Base-by-base conservation (phyloP, 2,329 filamentous ascomycete genomes). In the Chaetothyriales sp. region DNA sequence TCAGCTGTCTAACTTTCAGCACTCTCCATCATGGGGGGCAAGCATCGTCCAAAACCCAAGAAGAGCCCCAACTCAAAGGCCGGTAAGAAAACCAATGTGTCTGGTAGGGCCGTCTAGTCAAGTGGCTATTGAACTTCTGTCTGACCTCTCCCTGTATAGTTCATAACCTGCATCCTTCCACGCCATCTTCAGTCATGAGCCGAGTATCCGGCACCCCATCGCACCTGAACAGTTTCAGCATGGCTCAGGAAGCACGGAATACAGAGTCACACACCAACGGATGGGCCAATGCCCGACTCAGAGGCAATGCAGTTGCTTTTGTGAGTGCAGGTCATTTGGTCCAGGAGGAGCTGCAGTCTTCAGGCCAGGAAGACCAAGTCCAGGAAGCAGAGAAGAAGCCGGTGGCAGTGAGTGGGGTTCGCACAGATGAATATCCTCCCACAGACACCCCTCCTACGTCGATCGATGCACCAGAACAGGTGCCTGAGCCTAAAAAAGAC, bases 241-340 rank as follows among this genome's bases (percentile, higher is more conserved):
- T 82, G 63, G 69, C 70, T 55, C 74, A 81, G 56, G 78, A 79
- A 64, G 78, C 77, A 36, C 70, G 70, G 19, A 79, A 77, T 58
- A 78, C 76, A 10, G 74, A 74, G 60, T 69, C 65, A 18, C 72
- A 76, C 57, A 66, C 67, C 43, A 67, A 66, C 26, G 62, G 68
- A 45, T 74, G 72, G 64, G 69, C 70, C 50, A 63, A 70, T 2
- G 69, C 71, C 53, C 72, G 72, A 55, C 68, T 83, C 47, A 72
- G 80, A 52, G 66, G 81, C 58, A 69, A 73, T 49, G 67, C 68
- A 20, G 71, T 84, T 48, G 63, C 66, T 1, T 84, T 84, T 60
- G 73, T 84, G 53, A 80, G 77, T 61, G 79, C 77, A 32, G 78
- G 77, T 19, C 66, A 64, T 43, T 63, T 73, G 49, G 63, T 70